Conservation (phyloP, 2,329 filamentous ascomycete genomes). For the Epichloe sibirici region DNA sequence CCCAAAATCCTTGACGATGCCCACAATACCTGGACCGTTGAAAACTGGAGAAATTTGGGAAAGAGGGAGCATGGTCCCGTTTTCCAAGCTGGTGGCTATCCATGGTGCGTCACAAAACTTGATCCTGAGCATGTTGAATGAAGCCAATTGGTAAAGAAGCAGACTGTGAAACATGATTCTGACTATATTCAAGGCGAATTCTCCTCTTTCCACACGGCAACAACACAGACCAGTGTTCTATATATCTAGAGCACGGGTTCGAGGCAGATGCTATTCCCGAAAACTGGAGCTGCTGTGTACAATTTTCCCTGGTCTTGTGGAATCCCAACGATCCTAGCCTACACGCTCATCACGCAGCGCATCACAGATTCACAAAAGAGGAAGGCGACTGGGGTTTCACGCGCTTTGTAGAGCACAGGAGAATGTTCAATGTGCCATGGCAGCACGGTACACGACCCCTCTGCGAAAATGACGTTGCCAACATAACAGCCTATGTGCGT, state of each 20-base stretch:
- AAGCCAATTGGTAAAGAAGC: background rate
- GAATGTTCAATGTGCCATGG: constrained; percentile 70
- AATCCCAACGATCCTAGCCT: constrained; percentile 87
- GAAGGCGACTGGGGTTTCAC: constrained; percentile 99
- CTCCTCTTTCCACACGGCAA: constrained; percentile 94
- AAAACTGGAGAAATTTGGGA: constrained; percentile 63
- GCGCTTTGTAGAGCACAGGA: constrained; percentile 79
- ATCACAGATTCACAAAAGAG: constrained; percentile 90
- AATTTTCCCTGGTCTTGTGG: constrained; percentile 89
- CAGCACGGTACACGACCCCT: constrained; percentile 58
- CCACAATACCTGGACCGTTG: constrained; percentile 75
- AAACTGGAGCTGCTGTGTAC: constrained; percentile 92
- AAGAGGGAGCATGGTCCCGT: constrained; percentile 79
- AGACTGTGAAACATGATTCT: background rate
- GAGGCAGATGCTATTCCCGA: constrained; percentile 64
- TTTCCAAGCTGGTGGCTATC: constrained; percentile 76
- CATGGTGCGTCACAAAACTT: constrained; percentile 50
- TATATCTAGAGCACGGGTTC: constrained; percentile 94
- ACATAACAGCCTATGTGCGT: constrained; percentile 72
- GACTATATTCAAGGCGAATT: constrained; percentile 54
- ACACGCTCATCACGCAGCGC: constrained; percentile 70
- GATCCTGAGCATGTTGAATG: background rate
- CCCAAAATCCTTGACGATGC: constrained; percentile 68
- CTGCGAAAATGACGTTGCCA: constrained; percentile 64
- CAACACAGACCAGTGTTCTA: constrained; percentile 82